Evolutionary conservation across 2,329 filamentous ascomycete species (phyloP), one percentile per base, ranked within the genome.

Genomic region (Fusarium veterinarium): DNA sequence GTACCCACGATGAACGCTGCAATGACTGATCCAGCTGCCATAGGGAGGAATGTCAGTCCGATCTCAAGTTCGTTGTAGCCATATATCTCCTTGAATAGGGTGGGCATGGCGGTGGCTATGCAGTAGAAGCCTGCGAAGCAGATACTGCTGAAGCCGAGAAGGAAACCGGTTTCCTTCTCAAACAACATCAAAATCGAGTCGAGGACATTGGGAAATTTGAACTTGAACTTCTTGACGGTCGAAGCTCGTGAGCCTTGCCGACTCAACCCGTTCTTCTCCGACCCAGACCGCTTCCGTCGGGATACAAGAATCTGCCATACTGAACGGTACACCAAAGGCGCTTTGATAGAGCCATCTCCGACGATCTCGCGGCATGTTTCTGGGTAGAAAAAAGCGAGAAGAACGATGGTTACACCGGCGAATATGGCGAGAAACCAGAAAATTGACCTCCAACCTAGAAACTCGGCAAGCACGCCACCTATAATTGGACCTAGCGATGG

Each of bases 401-500:
- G 69, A 0, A 86, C 57, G 7, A 87, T 73, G 30, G 85, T 80
- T 1, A 84, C 81, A 0, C 78, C 79, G 0, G 79, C 73, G 2
- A 83, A 71, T 13, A 91, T 90, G 16, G 84, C 80, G 17, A 91
- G 79, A 60, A 91, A 90, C 89, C 89, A 91, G 74, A 92, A 92
- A 33, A 91, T 88, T 37, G 84, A 82, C 37, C 86, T 82, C 90
- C 90, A 92, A 2, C 88, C 88, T 1, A 90, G 80, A 53, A 85
- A 88, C 51, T 90, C 83, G 8, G 84, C 83, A 4, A 92, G 81
- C 1, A 90, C 69, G 2, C 90, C 90, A 4, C 90, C 90, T 19
- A 91, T 82, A 16, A 91, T 83, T 0, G 91, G 90, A 0, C 88
- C 86, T 6, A 88, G 59, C 0, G 84, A 81, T 8, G 85, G 85